A percentile compares a stretch with the other conserved stretches of the same genome.
Conservation (phyloP, 1,284 basidiomycete species). For the Chiua sp. region DNA sequence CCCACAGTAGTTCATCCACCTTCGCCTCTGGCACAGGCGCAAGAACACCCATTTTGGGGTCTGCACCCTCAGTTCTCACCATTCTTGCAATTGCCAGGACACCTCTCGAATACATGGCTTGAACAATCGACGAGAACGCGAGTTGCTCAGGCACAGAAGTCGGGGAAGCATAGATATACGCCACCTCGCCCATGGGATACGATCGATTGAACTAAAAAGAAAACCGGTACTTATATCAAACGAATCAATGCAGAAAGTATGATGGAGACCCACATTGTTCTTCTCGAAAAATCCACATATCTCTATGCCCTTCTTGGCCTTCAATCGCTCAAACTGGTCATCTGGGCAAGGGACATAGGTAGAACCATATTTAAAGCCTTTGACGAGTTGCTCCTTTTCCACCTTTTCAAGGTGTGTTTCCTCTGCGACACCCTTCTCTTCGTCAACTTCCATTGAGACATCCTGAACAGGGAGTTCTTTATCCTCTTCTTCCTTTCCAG, state of each 20-base stretch:
- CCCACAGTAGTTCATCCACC: conserved; percentile 84
- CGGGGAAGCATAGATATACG: conserved; percentile 86
- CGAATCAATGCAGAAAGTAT: not conserved
- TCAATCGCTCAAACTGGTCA: conserved; percentile 73
- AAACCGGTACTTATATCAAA: conserved; percentile 2
- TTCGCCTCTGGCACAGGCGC: conserved; percentile 65
- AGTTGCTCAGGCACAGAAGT: conserved; percentile 76
- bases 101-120: conserved; percentile 75
- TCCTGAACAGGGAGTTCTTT: conserved; percentile 16
- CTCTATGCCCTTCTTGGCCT: conserved; percentile 84
- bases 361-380: conserved; percentile 93
- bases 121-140: conserved; percentile 84
- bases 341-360: conserved; percentile 88
- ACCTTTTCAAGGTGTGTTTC: conserved; percentile 51
- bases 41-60: conserved; percentile 87
- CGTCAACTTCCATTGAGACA: conserved; percentile 32
- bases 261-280: conserved; percentile 56
- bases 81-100: conserved; percentile 82
- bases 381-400: conserved; percentile 76
- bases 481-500: conserved; percentile 33
- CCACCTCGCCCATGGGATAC: conserved; percentile 84
- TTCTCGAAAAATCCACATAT: conserved; percentile 83
- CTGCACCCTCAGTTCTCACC: conserved; percentile 74
- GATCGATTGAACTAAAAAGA: conserved; percentile 75
- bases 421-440: conserved; percentile 38